Evolutionary conservation across 768 basidiomycete genomes (phyloP).

Genomic region (Paxillus involutus): DNA sequence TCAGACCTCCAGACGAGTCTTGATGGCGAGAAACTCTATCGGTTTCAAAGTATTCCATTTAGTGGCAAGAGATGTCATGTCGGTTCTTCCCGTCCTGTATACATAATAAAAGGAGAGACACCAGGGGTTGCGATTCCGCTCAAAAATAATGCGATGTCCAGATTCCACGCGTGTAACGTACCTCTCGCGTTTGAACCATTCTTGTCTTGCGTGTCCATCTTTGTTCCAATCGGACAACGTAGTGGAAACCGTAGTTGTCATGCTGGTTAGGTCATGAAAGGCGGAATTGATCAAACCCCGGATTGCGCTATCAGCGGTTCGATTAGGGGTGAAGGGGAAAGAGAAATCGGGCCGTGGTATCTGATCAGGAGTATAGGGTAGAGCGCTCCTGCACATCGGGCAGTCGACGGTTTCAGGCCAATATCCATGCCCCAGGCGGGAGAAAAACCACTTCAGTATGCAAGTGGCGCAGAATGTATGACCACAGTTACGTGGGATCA

Average conservation of each 20-base stretch:
- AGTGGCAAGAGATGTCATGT: slow-evolving; percentile 50
- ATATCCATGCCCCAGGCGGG: slow-evolving; percentile 58
- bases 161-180: slow-evolving; percentile 26
- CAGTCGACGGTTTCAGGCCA: slow-evolving; percentile 72
- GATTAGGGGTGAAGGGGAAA: slow-evolving; percentile 66
- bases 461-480: slow-evolving; percentile 70
- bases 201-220: slow-evolving; percentile 47
- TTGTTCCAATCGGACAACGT: slow-evolving; percentile 52
- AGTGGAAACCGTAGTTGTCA: slow-evolving; percentile 29
- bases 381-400: slow-evolving; percentile 59
- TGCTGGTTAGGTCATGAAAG: slow-evolving; percentile 36
- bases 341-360: slow-evolving; percentile 49
- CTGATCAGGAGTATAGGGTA: slow-evolving; percentile 52
- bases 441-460: slow-evolving; percentile 69
- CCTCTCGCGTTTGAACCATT: slow-evolving; percentile 64
- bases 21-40: slow-evolving; percentile 54
- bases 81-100: slow-evolving; percentile 51
- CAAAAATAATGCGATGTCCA: slow-evolving; percentile 2
- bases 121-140: slow-evolving; percentile 7
- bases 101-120: slow-evolving; percentile 1
- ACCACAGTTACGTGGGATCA: slow-evolving; percentile 57
- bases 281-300: slow-evolving; percentile 54
- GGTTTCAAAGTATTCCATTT: slow-evolving; percentile 50
- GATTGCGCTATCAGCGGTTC: slow-evolving; percentile 52
- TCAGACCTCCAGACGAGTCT: slow-evolving; percentile 56